Evolutionary conservation across 768 basidiomycete genomes (phyloP).

Genomic region (Nidularia pulvinata): DNA sequence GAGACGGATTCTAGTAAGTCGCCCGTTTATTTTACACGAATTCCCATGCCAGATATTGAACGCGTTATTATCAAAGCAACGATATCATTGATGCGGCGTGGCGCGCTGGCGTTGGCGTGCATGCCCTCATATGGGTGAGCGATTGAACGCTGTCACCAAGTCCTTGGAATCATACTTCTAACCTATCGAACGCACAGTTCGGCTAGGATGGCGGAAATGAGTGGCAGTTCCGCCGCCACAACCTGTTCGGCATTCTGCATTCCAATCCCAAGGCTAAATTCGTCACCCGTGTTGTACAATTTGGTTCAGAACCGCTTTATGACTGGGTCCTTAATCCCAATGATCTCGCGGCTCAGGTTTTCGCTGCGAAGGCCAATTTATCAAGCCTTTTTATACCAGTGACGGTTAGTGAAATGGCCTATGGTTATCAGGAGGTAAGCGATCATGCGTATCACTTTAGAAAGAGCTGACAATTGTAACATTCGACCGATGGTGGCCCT

Average conservation of each 20-base stretch:
- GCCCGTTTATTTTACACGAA: background rate
- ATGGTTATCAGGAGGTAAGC: slow-evolving; percentile 46
- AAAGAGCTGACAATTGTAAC: slow-evolving; percentile 14
- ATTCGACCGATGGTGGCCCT: slow-evolving; percentile 47
- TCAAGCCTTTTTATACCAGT: slow-evolving; percentile 59
- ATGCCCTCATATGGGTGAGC: slow-evolving; percentile 70
- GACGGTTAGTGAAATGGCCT: slow-evolving; percentile 68
- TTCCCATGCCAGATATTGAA: too few relatives aligned
- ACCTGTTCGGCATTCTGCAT: slow-evolving; percentile 48
- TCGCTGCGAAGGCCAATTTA: slow-evolving; percentile 44
- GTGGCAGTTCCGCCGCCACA: slow-evolving; percentile 56
- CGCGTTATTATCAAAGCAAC: slow-evolving; percentile 25
- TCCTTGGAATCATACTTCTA: background rate
- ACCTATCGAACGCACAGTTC: slow-evolving; percentile 28
- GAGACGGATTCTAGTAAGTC: slow-evolving; percentile 43
- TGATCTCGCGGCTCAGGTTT: slow-evolving; percentile 51
- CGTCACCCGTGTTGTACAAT: slow-evolving; percentile 65
- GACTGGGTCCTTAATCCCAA: slow-evolving; percentile 52
- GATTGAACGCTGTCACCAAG: slow-evolving; percentile 6
- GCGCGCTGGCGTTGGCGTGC: slow-evolving; percentile 67
- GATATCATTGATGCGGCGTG: slow-evolving; percentile 70
- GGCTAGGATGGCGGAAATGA: slow-evolving; percentile 44
- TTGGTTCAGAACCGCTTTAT: slow-evolving; percentile 71
- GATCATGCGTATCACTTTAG: background rate
- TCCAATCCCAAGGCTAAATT: slow-evolving; percentile 64